Percentiles rank a stretch among this genome's conserved stretches.
Conservation (phyloP, 148 eudicot species). For the Drosera capensis region DNA sequence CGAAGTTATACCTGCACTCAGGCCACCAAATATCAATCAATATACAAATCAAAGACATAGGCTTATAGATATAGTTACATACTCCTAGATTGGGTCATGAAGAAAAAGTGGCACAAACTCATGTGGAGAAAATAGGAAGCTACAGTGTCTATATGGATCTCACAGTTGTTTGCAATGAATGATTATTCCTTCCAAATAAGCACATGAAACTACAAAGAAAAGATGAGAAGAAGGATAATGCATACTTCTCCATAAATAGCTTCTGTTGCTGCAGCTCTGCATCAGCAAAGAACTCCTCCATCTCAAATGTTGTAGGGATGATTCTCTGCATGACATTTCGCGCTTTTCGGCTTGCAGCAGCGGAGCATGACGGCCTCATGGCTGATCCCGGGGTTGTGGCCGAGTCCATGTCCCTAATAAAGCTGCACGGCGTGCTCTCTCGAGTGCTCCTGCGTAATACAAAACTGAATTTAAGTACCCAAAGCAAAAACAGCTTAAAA, state of each 20-base stretch:
- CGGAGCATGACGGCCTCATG: conserved; percentile 27
- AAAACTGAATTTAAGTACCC: not conserved
- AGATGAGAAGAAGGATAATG: not conserved
- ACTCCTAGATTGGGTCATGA: no score
- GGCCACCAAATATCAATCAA: no score
- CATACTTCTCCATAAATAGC: conserved; percentile 57
- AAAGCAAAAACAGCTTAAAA: not conserved
- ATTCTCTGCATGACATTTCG: conserved; percentile 18
- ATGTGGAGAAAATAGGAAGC: no score
- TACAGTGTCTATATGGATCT: no score
- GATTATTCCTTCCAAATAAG: not conserved
- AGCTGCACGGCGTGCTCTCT: conserved; percentile 85
- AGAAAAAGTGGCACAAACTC: no score
- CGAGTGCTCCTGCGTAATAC: conserved; percentile 50
- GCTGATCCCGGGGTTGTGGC: conserved; percentile 52
- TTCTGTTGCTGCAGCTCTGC: conserved; percentile 50
- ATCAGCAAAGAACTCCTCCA: conserved; percentile 64
- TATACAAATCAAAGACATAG: not conserved
- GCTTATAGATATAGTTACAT: no score
- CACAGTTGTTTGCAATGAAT: no score
- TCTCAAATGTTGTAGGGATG: conserved; percentile 47
- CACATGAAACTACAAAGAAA: not conserved
- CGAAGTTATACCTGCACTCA: conserved; percentile 78
- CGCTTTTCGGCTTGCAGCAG: conserved; percentile 20
- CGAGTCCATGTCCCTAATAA: conserved; percentile 35